Evolutionary conservation across 108 stramenopile genomes (phyloP).

Genomic region (Cyclotella choctawhatcheeana): DNA sequence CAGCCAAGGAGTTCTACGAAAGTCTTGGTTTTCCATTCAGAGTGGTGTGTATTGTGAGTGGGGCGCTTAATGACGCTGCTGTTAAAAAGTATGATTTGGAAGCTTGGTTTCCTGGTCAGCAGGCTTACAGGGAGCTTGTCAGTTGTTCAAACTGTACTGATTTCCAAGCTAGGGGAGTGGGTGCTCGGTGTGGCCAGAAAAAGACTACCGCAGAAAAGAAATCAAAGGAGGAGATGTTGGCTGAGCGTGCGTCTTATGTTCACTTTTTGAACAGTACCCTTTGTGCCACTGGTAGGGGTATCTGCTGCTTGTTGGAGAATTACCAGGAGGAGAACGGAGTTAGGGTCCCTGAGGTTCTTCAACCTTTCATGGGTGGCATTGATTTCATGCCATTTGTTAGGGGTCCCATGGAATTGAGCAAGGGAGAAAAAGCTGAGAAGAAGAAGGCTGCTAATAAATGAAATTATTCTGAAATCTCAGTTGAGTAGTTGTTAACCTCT

Average conservation of each 20-base stretch:
- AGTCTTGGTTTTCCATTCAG: constrained; percentile 95
- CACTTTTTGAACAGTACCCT: constrained; percentile 99
- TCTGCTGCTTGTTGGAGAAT: constrained; percentile 98
- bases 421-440: constrained; percentile 65
- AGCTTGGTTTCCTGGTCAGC: constrained; percentile 98
- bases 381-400: constrained; percentile 98
- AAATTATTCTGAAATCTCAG: constrained; percentile 3
- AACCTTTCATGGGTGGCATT: constrained; percentile 98
- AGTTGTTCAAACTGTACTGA: constrained; percentile 99
- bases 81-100: constrained; percentile 99
- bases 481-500: too few relatives aligned
- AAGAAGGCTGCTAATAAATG: constrained; percentile 45
- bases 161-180: constrained; percentile 97
- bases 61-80: constrained; percentile 98
- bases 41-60: constrained; percentile 97
- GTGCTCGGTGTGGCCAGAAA: constrained; percentile 91
- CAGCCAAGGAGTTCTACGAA: constrained; percentile 98
- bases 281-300: constrained; percentile 97
- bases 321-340: constrained; percentile 96
- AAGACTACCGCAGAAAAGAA: constrained; percentile 74
- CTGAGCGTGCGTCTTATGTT: constrained; percentile 80
- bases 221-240: constrained; percentile 72
- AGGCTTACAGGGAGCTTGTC: constrained; percentile 97
- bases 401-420: constrained; percentile 84
- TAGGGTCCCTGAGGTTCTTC: constrained; percentile 92